phyloP scores from a whole-genome alignment of 768 basidiomycete genomes.

The Megacollybia marginata region DNA sequence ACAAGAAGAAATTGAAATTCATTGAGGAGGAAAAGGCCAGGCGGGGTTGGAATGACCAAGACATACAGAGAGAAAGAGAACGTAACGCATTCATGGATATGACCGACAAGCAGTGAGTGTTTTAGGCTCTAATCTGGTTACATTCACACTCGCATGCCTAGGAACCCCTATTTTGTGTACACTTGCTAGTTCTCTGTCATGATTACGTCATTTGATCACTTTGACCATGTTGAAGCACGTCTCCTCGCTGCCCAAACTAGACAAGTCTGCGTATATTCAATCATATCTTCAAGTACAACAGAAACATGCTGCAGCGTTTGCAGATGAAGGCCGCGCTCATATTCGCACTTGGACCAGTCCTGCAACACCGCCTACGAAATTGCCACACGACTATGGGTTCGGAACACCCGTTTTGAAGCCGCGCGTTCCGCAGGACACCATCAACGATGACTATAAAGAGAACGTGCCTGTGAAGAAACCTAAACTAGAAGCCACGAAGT shows the following conservation, averaged over 20 bases:
- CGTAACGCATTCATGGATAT: slow-evolving; percentile 56
- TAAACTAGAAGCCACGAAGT: not conserved
- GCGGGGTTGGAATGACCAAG: slow-evolving; percentile 50
- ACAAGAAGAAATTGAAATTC: slow-evolving; percentile 33
- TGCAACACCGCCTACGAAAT: slow-evolving; percentile 1
- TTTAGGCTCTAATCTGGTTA: not conserved
- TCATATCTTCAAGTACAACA: slow-evolving; percentile 45
- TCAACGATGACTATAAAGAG: not conserved
- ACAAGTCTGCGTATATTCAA: slow-evolving; percentile 34
- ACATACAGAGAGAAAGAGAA: slow-evolving; percentile 51
- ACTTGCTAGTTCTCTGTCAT: slow-evolving; percentile 20
- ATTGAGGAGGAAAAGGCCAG: slow-evolving; percentile 37
- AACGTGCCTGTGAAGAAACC: not conserved
- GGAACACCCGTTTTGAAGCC: slow-evolving; percentile 52
- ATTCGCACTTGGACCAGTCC: slow-evolving; percentile 22
- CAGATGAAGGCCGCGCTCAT: slow-evolving; percentile 28
- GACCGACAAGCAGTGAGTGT: slow-evolving; percentile 54
- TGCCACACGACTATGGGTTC: slow-evolving; percentile 28
- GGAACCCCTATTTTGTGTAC: slow-evolving; percentile 56
- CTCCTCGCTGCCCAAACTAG: slow-evolving; percentile 26
- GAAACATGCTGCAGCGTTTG: slow-evolving; percentile 34
- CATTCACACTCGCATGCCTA: slow-evolving; percentile 19
- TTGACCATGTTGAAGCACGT: slow-evolving; percentile 8
- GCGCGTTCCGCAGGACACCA: slow-evolving; percentile 21
- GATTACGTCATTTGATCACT: not conserved